phyloP scores from a whole-genome alignment of 371 early-diverging fungal genomes.

The Syncephalastrum monosporum region DNA sequence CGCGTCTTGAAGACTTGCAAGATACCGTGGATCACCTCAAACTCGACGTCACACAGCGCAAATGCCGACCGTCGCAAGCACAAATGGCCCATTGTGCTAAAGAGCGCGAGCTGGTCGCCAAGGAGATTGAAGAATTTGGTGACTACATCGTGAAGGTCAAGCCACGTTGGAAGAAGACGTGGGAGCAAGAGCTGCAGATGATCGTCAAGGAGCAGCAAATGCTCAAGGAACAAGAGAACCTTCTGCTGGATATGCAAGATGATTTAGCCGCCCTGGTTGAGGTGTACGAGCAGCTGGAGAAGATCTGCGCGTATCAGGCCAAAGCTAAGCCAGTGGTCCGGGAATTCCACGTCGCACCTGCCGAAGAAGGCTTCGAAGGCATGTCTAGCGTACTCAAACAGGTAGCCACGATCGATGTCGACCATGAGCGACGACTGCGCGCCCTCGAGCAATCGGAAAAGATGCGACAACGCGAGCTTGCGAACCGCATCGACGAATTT shows the following conservation, averaged over 20 bases:
- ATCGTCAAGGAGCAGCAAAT: conserved; percentile 81
- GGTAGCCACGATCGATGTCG: conserved; percentile 65
- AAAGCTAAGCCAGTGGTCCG: conserved; percentile 38
- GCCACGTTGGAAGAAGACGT: conserved; percentile 80
- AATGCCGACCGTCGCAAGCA: conserved; percentile 64
- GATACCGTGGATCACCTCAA: conserved; percentile 76
- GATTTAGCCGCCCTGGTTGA: conserved; percentile 64
- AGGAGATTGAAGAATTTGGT: conserved; percentile 57
- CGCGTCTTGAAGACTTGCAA: conserved; percentile 70
- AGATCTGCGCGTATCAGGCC: conserved; percentile 62
- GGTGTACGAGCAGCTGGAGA: conserved; percentile 64
- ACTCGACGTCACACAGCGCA: conserved; percentile 73
- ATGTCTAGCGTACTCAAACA: conserved; percentile 67
- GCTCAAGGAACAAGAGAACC: conserved; percentile 74
- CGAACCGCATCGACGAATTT: conserved; percentile 69
- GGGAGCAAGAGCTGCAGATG: conserved; percentile 80
- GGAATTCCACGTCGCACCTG: conserved; percentile 57
- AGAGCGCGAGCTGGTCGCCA: conserved; percentile 55
- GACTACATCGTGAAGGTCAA: conserved; percentile 63
- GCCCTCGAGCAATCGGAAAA: conserved; percentile 69
- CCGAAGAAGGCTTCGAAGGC: conserved; percentile 65
- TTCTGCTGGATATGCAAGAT: conserved; percentile 70
- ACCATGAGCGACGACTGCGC: conserved; percentile 62
- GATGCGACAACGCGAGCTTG: conserved; percentile 64
- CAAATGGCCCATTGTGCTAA: conserved; percentile 60